These are phyloP conservation scores for Pseudogymnoascus sp. DNA, from an alignment of 2,329 filamentous ascomycete species.

Conservation along the genomic window DNA sequence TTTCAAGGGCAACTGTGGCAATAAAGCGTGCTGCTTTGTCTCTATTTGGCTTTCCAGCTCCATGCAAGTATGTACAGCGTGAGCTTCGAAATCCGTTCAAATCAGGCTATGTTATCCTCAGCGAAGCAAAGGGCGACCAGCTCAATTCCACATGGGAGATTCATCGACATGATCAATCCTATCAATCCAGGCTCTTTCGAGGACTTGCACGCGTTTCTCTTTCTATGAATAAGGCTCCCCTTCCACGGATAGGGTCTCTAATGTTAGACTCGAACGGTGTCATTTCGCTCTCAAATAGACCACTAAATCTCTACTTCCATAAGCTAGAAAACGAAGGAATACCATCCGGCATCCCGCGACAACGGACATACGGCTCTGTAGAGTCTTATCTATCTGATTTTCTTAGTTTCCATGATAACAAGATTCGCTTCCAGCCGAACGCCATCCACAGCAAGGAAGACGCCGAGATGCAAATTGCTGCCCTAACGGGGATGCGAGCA, in stretches of 20 bases:
- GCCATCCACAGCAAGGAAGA: slow-evolving; percentile 14
- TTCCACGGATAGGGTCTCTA: slow-evolving; percentile 21
- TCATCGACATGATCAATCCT: neutral
- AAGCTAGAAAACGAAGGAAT: slow-evolving; percentile 25
- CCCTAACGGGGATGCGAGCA: slow-evolving; percentile 12
- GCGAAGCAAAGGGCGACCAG: neutral
- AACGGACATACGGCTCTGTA: slow-evolving; percentile 22
- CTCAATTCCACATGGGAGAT: neutral
- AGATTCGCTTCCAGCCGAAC: slow-evolving; percentile 25
- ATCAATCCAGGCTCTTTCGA: neutral
- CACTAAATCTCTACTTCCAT: slow-evolving; percentile 23
- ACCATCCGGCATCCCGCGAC: slow-evolving; percentile 22
- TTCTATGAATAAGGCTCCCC: neutral
- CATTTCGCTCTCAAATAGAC: slow-evolving; percentile 19
- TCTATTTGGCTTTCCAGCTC: neutral
- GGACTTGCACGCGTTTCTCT: neutral
- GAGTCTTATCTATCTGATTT: slow-evolving; percentile 26
- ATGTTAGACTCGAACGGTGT: slow-evolving; percentile 20
- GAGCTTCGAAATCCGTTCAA: neutral
- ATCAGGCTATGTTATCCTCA: neutral
- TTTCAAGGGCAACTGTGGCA: neutral
- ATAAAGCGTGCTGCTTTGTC: neutral
- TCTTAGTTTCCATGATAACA: slow-evolving; percentile 24
- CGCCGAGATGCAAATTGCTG: slow-evolving; percentile 17
- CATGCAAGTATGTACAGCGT: neutral